Percentiles rank a stretch among this genome's conserved stretches.
phyloP scores from a whole-genome alignment of 164 flowering plant genomes.

The Nymphaea thermarum region DNA sequence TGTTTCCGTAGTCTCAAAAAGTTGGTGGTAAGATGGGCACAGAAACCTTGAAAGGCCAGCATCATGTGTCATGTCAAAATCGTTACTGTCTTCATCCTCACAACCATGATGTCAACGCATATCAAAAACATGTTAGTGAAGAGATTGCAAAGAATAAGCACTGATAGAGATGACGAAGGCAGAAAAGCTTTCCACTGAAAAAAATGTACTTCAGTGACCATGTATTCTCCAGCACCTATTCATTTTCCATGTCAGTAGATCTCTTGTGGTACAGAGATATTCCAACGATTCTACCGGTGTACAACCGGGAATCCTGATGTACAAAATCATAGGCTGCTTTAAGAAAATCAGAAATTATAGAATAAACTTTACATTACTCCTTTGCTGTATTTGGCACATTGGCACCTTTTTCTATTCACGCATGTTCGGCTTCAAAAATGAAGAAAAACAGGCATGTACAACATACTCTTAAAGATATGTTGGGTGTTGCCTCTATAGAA shows the following conservation, averaged over 20 bases:
- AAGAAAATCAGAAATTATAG: neutral
- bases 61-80: neutral
- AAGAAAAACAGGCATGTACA: slow-evolving; percentile 20
- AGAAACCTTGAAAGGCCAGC: neutral
- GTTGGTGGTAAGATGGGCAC: no score
- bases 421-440: neutral
- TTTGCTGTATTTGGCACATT: neutral
- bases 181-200: neutral
- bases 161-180: neutral
- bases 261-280: neutral
- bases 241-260: neutral
- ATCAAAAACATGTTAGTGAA: neutral
- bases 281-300: neutral
- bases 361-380: neutral
- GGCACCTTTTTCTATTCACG: neutral
- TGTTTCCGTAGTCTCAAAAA: no score
- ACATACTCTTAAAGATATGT: slow-evolving; percentile 6
- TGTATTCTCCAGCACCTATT: neutral
- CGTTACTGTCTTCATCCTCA: neutral
- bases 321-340: neutral
- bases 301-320: neutral
- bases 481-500: neutral
- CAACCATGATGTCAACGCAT: neutral
- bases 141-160: neutral
- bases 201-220: neutral